A percentile compares a stretch with the other conserved stretches of the same genome.
These are phyloP conservation scores for Talaromyces sp. DNA, from an alignment of 2,329 filamentous ascomycete genomes.

Conservation along the genomic window DNA sequence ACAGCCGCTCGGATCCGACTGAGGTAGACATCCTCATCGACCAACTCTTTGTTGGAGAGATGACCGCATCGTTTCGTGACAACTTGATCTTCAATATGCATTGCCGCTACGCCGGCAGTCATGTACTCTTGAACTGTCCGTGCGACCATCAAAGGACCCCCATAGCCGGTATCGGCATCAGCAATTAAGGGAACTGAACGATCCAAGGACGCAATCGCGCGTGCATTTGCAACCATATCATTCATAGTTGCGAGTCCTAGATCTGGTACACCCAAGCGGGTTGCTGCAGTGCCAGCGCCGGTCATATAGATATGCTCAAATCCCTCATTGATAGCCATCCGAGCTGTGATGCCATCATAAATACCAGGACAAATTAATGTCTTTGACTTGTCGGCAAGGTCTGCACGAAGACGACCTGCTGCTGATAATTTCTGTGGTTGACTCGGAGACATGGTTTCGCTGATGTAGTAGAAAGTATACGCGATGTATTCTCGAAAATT, in stretches of 20 bases:
- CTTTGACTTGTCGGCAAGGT: neutral
- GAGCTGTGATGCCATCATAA: slow-evolving; percentile 47
- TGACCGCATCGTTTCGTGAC: slow-evolving; percentile 37
- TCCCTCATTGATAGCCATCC: slow-evolving; percentile 44
- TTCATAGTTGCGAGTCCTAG: slow-evolving; percentile 57
- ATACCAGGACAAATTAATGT: slow-evolving; percentile 34
- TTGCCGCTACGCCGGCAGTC: slow-evolving; percentile 44
- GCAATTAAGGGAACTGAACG: slow-evolving; percentile 54
- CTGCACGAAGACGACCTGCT: neutral
- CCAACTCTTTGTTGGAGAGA: slow-evolving; percentile 29
- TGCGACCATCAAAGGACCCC: slow-evolving; percentile 17
- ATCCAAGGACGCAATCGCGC: slow-evolving; percentile 59
- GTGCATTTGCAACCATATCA: slow-evolving; percentile 59
- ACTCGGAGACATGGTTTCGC: neutral
- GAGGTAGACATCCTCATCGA: slow-evolving; percentile 17
- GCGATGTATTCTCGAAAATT: neutral
- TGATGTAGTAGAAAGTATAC: neutral
- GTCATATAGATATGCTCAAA: slow-evolving; percentile 54
- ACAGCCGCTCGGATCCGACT: slow-evolving; percentile 22
- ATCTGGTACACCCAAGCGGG: slow-evolving; percentile 58
- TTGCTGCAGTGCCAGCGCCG: slow-evolving; percentile 58
- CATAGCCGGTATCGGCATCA: slow-evolving; percentile 52
- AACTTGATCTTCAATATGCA: slow-evolving; percentile 52
- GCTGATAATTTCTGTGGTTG: neutral
- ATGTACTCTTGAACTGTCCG: slow-evolving; percentile 28